These are phyloP conservation scores for Phylloporus arenicola DNA, from an alignment of 768 basidiomycete genomes.

Conservation along the genomic window DNA sequence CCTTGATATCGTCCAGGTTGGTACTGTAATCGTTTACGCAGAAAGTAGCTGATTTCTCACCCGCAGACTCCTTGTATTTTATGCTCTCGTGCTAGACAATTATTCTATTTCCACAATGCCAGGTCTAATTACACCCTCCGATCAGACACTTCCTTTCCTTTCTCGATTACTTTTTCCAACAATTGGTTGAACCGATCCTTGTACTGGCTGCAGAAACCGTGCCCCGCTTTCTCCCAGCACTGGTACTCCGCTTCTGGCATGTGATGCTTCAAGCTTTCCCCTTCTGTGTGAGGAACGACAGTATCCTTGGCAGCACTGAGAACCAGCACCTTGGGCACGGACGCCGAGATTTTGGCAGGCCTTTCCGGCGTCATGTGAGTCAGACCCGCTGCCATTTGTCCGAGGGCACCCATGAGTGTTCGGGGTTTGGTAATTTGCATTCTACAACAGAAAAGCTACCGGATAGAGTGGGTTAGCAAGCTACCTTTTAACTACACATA, in stretches of 20 bases:
- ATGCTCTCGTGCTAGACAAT: not conserved
- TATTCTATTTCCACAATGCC: no score
- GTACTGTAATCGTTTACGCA: not conserved
- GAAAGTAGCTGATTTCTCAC: not conserved
- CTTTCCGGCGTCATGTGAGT: slow-evolving; percentile 56
- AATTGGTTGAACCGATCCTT: slow-evolving; percentile 47
- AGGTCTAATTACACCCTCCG: not conserved
- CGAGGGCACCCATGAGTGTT: slow-evolving; percentile 53
- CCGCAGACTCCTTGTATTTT: not conserved
- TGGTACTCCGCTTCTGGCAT: slow-evolving; percentile 58
- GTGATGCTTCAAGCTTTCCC: slow-evolving; percentile 42
- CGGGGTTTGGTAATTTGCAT: slow-evolving; percentile 54
- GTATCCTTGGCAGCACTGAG: slow-evolving; percentile 67
- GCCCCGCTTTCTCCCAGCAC: slow-evolving; percentile 60
- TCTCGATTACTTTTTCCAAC: slow-evolving; percentile 50
- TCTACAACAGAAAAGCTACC: slow-evolving; percentile 43
- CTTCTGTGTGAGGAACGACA: slow-evolving; percentile 49
- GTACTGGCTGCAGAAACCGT: slow-evolving; percentile 52
- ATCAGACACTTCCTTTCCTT: slow-evolving; percentile 34
- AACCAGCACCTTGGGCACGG: slow-evolving; percentile 61
- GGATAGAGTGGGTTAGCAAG: not conserved
- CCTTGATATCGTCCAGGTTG: not conserved
- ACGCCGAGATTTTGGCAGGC: slow-evolving; percentile 43
- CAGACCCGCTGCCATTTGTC: slow-evolving; percentile 65
- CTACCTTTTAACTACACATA: slow-evolving; percentile 20